These are phyloP conservation scores for Gnetum montanum DNA, from an alignment of 75 land plant genomes.

Conservation along the genomic window DNA sequence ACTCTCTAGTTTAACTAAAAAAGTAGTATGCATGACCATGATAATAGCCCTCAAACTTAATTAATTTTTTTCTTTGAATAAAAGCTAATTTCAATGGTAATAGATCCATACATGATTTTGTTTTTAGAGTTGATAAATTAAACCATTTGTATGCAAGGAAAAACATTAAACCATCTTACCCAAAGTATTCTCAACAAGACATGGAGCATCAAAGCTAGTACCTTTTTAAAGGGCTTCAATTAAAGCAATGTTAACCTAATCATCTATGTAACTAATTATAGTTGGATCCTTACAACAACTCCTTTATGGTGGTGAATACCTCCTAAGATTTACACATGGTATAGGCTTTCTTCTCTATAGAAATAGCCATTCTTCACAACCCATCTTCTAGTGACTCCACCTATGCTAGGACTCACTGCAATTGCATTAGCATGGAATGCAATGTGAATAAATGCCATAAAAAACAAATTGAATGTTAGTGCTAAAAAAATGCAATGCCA, in stretches of 20 bases:
- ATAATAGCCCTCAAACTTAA: conserved; percentile 97
- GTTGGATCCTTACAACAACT: too few species aligned
- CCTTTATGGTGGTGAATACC: too few species aligned
- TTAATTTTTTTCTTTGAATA: conserved; percentile 58
- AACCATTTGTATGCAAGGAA: conserved; percentile 97
- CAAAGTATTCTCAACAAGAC: conserved; percentile 61
- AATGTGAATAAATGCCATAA: too few species aligned
- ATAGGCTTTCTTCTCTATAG: too few species aligned
- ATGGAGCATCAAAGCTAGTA: conserved; percentile 99
- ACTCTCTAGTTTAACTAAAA: conserved; percentile 91
- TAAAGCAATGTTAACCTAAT: conserved; percentile 86
- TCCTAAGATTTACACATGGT: too few species aligned
- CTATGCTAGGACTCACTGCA: too few species aligned
- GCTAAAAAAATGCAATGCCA: too few species aligned
- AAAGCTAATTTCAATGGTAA: conserved; percentile 87
- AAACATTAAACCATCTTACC: conserved; percentile 86
- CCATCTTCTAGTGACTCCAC: too few species aligned
- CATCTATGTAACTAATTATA: too few species aligned
- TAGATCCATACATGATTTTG: conserved; percentile 96
- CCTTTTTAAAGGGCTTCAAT: conserved; percentile 88
- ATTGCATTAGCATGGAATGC: too few species aligned
- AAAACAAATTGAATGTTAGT: too few species aligned
- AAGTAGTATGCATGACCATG: conserved; percentile 98
- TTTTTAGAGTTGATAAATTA: conserved; percentile 94
- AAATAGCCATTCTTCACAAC: too few species aligned